A percentile compares a stretch with the other conserved stretches of the same genome.
These are phyloP conservation scores for Amorphotheca resinae DNA, from an alignment of 495 filamentous ascomycete genomes.

Conservation along the genomic window DNA sequence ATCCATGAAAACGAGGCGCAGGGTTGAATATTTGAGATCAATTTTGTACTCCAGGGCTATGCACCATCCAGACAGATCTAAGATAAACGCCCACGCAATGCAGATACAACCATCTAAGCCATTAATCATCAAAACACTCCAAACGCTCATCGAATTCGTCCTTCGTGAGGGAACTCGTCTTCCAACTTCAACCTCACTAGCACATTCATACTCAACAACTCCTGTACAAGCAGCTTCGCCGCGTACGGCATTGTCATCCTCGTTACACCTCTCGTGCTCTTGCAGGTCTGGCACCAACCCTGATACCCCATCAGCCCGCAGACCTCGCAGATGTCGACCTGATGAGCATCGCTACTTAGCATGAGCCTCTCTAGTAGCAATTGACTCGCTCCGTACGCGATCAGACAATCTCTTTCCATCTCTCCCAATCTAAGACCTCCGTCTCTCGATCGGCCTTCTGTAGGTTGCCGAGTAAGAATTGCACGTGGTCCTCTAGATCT, in stretches of 20 bases:
- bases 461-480: constrained; percentile 89
- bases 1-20: too few relatives aligned
- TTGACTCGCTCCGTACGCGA: constrained; percentile 89
- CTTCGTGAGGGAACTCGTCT: constrained; percentile 66
- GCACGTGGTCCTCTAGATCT: constrained; percentile 81
- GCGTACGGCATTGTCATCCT: constrained; percentile 98
- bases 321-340: constrained; percentile 81
- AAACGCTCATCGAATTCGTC: neutral
- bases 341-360: constrained; percentile 79
- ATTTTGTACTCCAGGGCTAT: too few relatives aligned
- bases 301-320: constrained; percentile 93
- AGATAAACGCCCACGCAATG: neutral
- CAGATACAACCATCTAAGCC: neutral
- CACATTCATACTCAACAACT: constrained; percentile 96
- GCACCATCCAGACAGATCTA: too few relatives aligned
- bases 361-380: constrained; percentile 89
- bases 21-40: too few relatives aligned
- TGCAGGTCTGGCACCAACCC: constrained; percentile 85
- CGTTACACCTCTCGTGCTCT: constrained; percentile 63
- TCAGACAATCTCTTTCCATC: constrained; percentile 97
- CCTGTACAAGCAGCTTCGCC: constrained; percentile 92
- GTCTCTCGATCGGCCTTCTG: constrained; percentile 84
- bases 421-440: constrained; percentile 91
- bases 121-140: neutral
- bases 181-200: constrained; percentile 72